Evolutionary conservation across 768 basidiomycete species (phyloP).

Genomic region (Melanogaster broomeanus): DNA sequence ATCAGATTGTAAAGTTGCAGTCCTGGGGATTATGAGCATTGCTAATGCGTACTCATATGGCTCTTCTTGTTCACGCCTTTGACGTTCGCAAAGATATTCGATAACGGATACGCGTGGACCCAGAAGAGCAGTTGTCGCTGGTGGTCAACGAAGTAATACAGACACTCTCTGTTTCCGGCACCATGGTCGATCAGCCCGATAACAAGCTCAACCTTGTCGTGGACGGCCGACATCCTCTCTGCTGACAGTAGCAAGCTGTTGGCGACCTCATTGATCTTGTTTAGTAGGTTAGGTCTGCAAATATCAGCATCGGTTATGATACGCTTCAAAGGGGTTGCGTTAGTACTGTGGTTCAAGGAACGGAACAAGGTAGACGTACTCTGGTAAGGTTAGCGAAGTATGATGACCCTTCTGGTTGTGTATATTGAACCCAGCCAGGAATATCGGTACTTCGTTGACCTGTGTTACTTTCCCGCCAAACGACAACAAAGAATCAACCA

Average conservation of each 20-base stretch:
- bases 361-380: slow-evolving; percentile 27
- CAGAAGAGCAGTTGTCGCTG: slow-evolving; percentile 45
- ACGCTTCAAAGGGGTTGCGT: not conserved
- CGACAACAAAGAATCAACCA: not conserved
- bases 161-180: not conserved
- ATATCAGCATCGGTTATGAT: not conserved
- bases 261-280: not conserved
- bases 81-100: slow-evolving; percentile 34
- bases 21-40: not conserved
- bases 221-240: not conserved
- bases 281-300: not conserved
- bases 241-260: not conserved
- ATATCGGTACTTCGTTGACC: not conserved
- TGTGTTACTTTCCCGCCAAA: not conserved
- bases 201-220: slow-evolving; percentile 3
- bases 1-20: not conserved
- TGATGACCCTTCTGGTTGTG: slow-evolving; percentile 56
- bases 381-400: slow-evolving; percentile 49
- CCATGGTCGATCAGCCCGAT: not conserved
- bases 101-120: slow-evolving; percentile 40
- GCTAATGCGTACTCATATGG: slow-evolving; percentile 40
- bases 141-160: slow-evolving; percentile 52
- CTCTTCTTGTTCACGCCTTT: slow-evolving; percentile 38
- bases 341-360: not conserved
- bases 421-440: not conserved